Conservation (phyloP, 176 grass and related monocot species). For the Neostapfia colusana region DNA sequence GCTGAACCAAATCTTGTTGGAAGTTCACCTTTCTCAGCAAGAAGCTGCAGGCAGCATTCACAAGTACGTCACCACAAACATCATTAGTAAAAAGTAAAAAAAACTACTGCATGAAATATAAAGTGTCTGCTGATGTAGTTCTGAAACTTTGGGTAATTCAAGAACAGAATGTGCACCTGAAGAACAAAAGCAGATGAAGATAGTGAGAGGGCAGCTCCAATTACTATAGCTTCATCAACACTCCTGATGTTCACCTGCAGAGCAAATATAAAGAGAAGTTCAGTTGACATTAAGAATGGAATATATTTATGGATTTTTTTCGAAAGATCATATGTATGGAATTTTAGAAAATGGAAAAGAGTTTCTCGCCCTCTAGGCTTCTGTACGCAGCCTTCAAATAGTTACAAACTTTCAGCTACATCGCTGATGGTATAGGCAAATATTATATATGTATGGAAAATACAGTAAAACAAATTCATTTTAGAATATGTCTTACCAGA, state of each 20-base stretch:
- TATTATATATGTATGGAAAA: not conserved
- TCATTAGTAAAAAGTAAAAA: too few species aligned
- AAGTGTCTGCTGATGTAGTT: not conserved
- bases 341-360: too few species aligned
- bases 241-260: slow-evolving; percentile 95
- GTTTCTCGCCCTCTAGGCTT: too few species aligned
- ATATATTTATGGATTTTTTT: too few species aligned
- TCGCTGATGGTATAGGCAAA: too few species aligned
- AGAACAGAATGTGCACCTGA: slow-evolving; percentile 58
- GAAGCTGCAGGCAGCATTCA: slow-evolving; percentile 64
- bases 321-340: too few species aligned
- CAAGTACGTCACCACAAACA: slow-evolving; percentile 9
- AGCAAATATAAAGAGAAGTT: slow-evolving; percentile 29
- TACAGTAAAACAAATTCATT: too few species aligned
- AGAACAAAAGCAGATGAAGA: too few species aligned
- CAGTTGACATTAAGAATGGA: too few species aligned
- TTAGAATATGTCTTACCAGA: slow-evolving; percentile 49
- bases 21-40: slow-evolving; percentile 97
- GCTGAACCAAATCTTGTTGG: slow-evolving; percentile 98
- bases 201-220: slow-evolving; percentile 92
- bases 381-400: too few species aligned
- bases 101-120: not conserved
- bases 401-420: too few species aligned
- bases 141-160: not conserved
- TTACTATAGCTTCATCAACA: slow-evolving; percentile 94